Conservation (phyloP, 805 yeast genomes). For the Myxozyma udenii region DNA sequence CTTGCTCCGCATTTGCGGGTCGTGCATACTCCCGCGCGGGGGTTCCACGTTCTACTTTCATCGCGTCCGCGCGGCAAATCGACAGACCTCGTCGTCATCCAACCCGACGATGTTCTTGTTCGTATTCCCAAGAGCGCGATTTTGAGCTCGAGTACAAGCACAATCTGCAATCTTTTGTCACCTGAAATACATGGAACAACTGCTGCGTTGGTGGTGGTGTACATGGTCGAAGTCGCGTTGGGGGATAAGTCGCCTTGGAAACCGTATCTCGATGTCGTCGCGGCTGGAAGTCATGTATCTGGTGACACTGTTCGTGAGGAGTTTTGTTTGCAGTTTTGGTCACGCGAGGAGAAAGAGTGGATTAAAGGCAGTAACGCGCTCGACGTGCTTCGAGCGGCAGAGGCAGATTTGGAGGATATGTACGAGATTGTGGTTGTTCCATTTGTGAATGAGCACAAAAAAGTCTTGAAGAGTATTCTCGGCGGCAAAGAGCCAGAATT, state of each 20-base stretch:
- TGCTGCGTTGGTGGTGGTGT: conserved; percentile 62
- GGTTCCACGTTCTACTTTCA: conserved; percentile 16
- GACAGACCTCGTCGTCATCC: conserved; percentile 19
- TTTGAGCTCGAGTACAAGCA: conserved; percentile 41
- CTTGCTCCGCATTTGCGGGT: conserved; percentile 14
- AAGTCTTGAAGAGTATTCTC: conserved; percentile 2
- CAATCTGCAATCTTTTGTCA: conserved; percentile 61
- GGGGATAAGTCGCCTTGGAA: conserved; percentile 78
- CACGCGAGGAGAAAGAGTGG: conserved; percentile 41
- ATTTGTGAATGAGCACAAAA: conserved; percentile 26
- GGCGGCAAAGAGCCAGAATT: neutral
- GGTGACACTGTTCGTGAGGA: conserved; percentile 44
- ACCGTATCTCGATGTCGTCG: conserved; percentile 57
- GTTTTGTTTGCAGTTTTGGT: conserved; percentile 57
- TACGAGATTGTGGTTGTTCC: conserved; percentile 41
- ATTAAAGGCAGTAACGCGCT: conserved; percentile 63
- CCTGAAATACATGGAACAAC: conserved; percentile 53
- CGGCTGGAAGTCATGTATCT: conserved; percentile 37
- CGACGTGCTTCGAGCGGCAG: conserved; percentile 57
- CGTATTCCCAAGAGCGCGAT: conserved; percentile 38
- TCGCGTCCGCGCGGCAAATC: conserved; percentile 37
- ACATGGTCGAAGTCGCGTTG: conserved; percentile 63
- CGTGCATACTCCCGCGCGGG: conserved; percentile 9
- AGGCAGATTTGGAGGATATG: conserved; percentile 43
- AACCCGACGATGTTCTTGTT: conserved; percentile 31